These are phyloP conservation scores for Mesembryanthemum crystallinum DNA, from an alignment of 148 eudicot genomes.

Conservation along the genomic window DNA sequence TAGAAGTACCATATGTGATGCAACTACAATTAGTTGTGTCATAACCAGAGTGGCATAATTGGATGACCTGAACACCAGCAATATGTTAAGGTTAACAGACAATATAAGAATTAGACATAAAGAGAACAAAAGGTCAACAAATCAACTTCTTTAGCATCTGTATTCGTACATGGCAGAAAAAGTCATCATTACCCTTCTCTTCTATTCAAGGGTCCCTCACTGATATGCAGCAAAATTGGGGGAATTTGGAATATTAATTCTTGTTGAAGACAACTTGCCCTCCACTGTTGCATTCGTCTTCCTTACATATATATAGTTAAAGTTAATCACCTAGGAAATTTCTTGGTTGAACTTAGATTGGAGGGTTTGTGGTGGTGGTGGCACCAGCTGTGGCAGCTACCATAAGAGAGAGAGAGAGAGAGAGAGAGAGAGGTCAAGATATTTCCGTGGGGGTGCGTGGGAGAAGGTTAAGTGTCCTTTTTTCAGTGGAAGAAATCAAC, in stretches of 20 bases:
- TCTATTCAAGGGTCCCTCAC: background rate
- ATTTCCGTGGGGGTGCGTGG: too few species aligned
- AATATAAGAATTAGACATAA: background rate
- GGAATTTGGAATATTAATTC: background rate
- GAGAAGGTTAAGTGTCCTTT: too few species aligned
- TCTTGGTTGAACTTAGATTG: too few species aligned
- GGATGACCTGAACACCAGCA: conserved; percentile 59
- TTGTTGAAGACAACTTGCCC: background rate
- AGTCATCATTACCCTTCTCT: background rate
- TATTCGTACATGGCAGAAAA: background rate
- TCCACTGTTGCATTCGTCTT: background rate
- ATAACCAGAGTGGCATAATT: conserved; percentile 82
- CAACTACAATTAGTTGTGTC: conserved; percentile 68
- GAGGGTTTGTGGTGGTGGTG: too few species aligned
- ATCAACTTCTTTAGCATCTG: background rate
- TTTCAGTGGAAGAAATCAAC: too few species aligned
- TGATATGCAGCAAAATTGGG: background rate
- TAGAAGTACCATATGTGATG: conserved; percentile 78
- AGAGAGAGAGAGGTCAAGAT: too few species aligned
- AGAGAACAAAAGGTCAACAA: background rate
- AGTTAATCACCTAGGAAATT: too few species aligned
- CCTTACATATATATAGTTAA: background rate
- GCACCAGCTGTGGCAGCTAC: too few species aligned
- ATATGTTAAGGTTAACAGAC: background rate
- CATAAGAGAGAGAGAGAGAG: too few species aligned